A percentile compares a stretch with the other conserved stretches of the same genome.
Conservation (phyloP, 306 rosid species). For the Medicago lupulina region DNA sequence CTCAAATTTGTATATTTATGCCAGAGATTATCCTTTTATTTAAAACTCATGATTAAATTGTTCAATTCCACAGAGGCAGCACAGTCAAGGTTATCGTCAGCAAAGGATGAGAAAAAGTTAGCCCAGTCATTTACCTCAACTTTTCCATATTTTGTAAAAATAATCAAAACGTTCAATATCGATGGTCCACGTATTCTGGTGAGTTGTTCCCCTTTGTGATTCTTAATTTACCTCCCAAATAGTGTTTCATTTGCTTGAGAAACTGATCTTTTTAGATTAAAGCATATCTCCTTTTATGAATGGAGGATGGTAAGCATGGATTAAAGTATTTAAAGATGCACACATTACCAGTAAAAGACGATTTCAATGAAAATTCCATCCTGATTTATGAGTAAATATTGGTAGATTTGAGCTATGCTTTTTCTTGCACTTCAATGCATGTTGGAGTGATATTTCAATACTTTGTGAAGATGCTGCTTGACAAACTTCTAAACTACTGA, state of each 20-base stretch:
- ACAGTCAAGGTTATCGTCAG: slow-evolving; percentile 50
- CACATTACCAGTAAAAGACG: not conserved
- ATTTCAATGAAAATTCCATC: not conserved
- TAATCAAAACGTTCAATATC: slow-evolving; percentile 88
- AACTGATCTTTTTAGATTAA: not conserved
- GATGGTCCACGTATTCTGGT: slow-evolving; percentile 90
- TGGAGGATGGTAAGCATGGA: not conserved
- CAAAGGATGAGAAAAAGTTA: slow-evolving; percentile 68
- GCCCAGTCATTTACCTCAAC: slow-evolving; percentile 78
- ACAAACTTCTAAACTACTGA: slow-evolving; percentile 7
- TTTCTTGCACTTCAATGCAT: slow-evolving; percentile 4
- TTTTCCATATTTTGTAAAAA: slow-evolving; percentile 81
- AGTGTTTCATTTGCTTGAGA: slow-evolving; percentile 26
- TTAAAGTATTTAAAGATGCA: no score
- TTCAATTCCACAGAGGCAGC: slow-evolving; percentile 47
- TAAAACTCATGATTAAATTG: slow-evolving; percentile 37
- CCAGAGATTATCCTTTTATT: not conserved
- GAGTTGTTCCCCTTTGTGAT: slow-evolving; percentile 49
- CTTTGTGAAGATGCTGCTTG: not conserved
- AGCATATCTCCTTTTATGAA: not conserved
- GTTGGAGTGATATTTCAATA: slow-evolving; percentile 16
- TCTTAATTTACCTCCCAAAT: slow-evolving; percentile 29
- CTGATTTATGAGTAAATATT: slow-evolving; percentile 16
- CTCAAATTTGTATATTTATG: slow-evolving; percentile 13
- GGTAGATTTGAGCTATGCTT: slow-evolving; percentile 19